Conservation (phyloP, 75 land plant species). For the Selaginella tamariscina region DNA sequence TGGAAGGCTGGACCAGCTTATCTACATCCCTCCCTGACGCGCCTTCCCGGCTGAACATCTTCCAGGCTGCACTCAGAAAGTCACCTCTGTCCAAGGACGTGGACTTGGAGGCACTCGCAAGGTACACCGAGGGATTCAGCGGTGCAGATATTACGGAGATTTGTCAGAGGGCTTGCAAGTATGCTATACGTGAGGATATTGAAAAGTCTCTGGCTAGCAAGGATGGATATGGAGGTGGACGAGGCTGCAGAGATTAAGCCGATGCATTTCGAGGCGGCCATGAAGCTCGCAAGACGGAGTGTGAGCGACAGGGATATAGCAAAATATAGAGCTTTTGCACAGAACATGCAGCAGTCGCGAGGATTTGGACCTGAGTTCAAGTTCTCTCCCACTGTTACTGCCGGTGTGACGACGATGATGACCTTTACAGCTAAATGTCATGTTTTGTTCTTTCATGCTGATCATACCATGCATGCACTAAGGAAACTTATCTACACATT, state of each 20-base stretch:
- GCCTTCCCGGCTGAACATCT: slow-evolving; percentile 50
- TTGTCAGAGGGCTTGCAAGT: slow-evolving; percentile 72
- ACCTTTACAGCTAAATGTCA: no score
- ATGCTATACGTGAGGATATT: slow-evolving; percentile 73
- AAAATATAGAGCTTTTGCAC: slow-evolving; percentile 46
- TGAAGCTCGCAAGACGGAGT: slow-evolving; percentile 45
- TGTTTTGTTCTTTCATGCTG: no score
- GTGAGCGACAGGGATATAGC: slow-evolving; percentile 48
- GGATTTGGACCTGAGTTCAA: slow-evolving; percentile 46
- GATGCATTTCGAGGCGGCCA: slow-evolving; percentile 44
- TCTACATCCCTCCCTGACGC: slow-evolving; percentile 74
- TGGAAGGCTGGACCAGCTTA: slow-evolving; percentile 58
- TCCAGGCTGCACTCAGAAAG: slow-evolving; percentile 55
- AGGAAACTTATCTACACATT: no score
- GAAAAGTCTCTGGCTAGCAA: slow-evolving; percentile 30
- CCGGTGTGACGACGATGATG: no score
- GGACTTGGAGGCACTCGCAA: slow-evolving; percentile 39
- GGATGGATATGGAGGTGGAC: slow-evolving; percentile 19
- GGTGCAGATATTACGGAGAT: slow-evolving; percentile 78
- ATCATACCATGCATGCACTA: no score
- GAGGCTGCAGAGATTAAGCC: slow-evolving; percentile 40
- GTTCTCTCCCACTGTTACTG: no score
- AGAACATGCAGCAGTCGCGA: slow-evolving; percentile 45
- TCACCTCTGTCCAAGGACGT: slow-evolving; percentile 54
- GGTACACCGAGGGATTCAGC: slow-evolving; percentile 60